Evolutionary conservation across 1,284 basidiomycete species (phyloP), one percentile per base, ranked within the genome.

Genomic region (Melampsora americana): DNA sequence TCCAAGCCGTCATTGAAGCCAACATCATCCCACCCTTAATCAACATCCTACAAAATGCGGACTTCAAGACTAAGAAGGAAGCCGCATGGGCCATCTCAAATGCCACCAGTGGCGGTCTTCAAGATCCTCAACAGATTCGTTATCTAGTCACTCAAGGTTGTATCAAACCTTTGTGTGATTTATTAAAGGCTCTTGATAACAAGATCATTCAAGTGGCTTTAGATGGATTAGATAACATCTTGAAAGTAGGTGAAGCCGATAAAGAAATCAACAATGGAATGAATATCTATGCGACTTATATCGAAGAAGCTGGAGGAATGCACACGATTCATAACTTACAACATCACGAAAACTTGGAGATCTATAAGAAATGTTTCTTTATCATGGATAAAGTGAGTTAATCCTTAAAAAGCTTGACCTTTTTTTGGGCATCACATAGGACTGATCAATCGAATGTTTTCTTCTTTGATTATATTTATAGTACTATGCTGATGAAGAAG

Each of bases 11-110:
- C 79, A 87, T 87, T 76, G 87, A 87, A 78, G 86, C 86, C 82
- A 88, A 88, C 84, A 95, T 99, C 82, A 90, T 99, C 78, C 93
- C 96, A 77, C 96, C 96, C 78, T 89, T 99, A 78, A 95, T 99
- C 87, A 95, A 97, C 86, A 97, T 99, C 80, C 90, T 99, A 77
- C 90, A 91, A 83, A 90, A 96, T 81, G 96, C 94, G 77, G 96
- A 99, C 85, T 98, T 98, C 88, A 98, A 98, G 87, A 98, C 96
- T 66, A 91, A 93, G 84, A 99, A 99, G 86, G 96, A 99, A 84
- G 96, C 96, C 4, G 99, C 95, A 86, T 99, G 96, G 96, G 96
- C 96, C 20, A 94, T 99, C 81, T 97, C 94, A 65, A 99, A 99
- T 84, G 96, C 96, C 12, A 99, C 96, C 48, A 96, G 93, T 64